Conservation (phyloP, 2,329 filamentous ascomycete species). For the Pseudogymnoascus sp. region DNA sequence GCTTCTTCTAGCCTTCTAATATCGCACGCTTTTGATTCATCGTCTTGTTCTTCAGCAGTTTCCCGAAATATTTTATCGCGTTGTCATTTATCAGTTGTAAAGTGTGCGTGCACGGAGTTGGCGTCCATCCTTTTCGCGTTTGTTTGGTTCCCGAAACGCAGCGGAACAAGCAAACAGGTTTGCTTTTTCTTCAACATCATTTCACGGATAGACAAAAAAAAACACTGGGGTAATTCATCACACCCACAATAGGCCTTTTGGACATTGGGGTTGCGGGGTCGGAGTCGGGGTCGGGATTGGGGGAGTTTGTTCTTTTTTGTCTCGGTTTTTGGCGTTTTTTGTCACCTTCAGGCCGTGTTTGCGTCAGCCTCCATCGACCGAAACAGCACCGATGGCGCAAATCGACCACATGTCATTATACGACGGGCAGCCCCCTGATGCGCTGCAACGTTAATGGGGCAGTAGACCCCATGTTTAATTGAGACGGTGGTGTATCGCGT, state of each 20-base stretch:
- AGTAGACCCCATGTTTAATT: slow-evolving; percentile 8
- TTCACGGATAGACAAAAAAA: slow-evolving; percentile 5
- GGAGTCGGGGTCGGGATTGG: background rate
- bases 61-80: background rate
- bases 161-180: slow-evolving; percentile 5
- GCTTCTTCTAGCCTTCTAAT: background rate
- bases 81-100: slow-evolving; percentile 6
- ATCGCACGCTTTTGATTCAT: background rate
- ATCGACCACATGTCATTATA: slow-evolving; percentile 5
- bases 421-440: background rate
- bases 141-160: background rate
- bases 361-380: background rate
- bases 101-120: background rate
- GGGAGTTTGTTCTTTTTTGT: background rate
- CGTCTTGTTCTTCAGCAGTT: background rate
- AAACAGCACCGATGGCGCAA: background rate
- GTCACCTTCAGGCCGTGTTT: slow-evolving; percentile 1
- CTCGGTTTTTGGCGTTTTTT: background rate
- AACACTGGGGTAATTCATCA: background rate
- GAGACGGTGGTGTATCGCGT: background rate
- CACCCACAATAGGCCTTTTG: background rate
- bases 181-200: background rate
- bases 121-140: background rate
- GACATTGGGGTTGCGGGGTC: background rate
- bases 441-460: background rate